Evolutionary conservation across 2,329 filamentous ascomycete species (phyloP).

Genomic region (Aspergillus felis): DNA sequence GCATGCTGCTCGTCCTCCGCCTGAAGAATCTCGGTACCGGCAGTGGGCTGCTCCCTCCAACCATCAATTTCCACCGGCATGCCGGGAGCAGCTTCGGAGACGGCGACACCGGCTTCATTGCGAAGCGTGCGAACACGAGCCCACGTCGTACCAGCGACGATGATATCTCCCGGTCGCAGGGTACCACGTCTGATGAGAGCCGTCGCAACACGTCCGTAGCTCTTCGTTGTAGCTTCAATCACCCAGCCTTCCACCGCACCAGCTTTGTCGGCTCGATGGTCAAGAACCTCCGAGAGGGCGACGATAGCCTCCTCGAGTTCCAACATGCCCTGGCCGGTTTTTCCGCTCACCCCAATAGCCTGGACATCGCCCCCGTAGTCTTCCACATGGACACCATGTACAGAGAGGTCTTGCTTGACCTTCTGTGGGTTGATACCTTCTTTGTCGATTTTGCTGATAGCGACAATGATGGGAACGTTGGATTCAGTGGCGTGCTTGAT

Average conservation of each 20-base stretch:
- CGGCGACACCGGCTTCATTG: conserved; percentile 74
- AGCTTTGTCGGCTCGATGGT: conserved; percentile 74
- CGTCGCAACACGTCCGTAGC: conserved; percentile 78
- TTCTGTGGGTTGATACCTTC: conserved; percentile 72
- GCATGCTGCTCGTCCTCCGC: conserved; percentile 74
- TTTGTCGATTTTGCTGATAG: conserved; percentile 96
- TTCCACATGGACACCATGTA: conserved; percentile 84
- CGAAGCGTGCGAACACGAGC: conserved; percentile 77
- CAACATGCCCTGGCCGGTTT: conserved; percentile 86
- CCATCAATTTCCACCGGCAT: conserved; percentile 89
- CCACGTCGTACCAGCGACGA: conserved; percentile 87
- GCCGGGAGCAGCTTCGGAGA: conserved; percentile 75
- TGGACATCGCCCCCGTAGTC: conserved; percentile 94
- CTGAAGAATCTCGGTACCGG: conserved; percentile 84
- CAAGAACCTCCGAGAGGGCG: conserved; percentile 81
- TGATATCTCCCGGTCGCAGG: conserved; percentile 70
- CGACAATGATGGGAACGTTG: conserved; percentile 92
- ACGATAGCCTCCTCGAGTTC: conserved; percentile 89
- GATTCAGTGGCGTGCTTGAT: conserved; percentile 87
- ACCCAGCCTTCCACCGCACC: conserved; percentile 89
- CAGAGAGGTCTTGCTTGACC: conserved; percentile 82
- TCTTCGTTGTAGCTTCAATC: conserved; percentile 84
- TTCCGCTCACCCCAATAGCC: conserved; percentile 85
- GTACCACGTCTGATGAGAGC: conserved; percentile 86
- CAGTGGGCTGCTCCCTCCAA: conserved; percentile 83